Evolutionary conservation across 306 rosid species (phyloP), one percentile per base, ranked within the genome.

Genomic region (Mucuna pruriens): DNA sequence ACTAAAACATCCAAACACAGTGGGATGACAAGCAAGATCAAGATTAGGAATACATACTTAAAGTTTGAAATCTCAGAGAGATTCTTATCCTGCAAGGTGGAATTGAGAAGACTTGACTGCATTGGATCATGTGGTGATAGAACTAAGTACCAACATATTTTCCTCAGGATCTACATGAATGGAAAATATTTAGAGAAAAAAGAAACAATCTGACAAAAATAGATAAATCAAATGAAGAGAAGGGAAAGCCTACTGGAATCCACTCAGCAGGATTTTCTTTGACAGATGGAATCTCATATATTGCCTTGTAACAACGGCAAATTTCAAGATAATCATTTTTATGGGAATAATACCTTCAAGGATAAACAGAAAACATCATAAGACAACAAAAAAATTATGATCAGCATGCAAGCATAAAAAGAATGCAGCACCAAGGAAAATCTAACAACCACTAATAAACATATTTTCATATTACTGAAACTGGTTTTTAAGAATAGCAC

Each of bases 51-150:
- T 38, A 74, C 58, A 38, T 87, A 87, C 96, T 86, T 90, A 64
- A 93, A 93, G 81, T 87, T 83, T n/a, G 89, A 77, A 77, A 93
- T 81, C 84, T 93, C 97, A 4, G 91, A 84, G 36, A 93, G 88
- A 88, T 93, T 90, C 82, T 90, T 93, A 78, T 90, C 97, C 82
- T 90, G 96, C 90, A 91, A 85, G 73, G 90, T 91, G 80, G 97
- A 87, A 79, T 90, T 88, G 65, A 93, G 94, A 73, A 93, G 98
- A 88, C 94, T 93, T 19, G 98, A 91, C 66, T 91, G 97, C 98
- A 94, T 94, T n/a, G 97, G 92, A 81, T 91, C 92, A 45, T 90
- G 89, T 40, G 94, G 97, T 48, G 98, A 55, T 64, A 91, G 86
- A 83, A 90, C 90, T 81, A 94, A 84, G 84, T 85, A 88, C 98